Evolutionary conservation across 768 basidiomycete genomes (phyloP).

Genomic region (Boletus huronensis): DNA sequence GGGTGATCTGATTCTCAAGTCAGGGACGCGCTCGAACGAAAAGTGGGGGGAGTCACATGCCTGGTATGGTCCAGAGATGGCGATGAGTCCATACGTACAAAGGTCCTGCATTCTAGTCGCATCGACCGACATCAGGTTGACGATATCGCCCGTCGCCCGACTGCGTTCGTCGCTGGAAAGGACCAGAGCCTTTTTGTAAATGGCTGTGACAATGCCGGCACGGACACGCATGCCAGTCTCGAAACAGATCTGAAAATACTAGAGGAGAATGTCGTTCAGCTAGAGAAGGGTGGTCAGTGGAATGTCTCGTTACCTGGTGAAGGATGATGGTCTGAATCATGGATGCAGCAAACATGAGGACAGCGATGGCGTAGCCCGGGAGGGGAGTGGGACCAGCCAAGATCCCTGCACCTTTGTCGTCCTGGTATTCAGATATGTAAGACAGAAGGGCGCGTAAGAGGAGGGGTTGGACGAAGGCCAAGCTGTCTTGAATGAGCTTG

Average conservation of each 20-base stretch:
- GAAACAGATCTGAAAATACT: constrained; percentile 85
- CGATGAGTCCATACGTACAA: constrained; percentile 79
- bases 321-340: constrained; percentile 75
- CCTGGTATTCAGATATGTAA: constrained; percentile 80
- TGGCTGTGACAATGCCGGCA: constrained; percentile 78
- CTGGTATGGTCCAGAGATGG: constrained; percentile 84
- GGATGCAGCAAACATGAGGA: constrained; percentile 77
- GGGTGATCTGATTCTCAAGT: constrained; percentile 51
- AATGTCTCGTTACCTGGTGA: constrained; percentile 56
- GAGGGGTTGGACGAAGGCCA: constrained; percentile 86
- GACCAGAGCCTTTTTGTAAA: constrained; percentile 83
- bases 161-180: constrained; percentile 83
- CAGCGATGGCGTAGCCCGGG: constrained; percentile 74
- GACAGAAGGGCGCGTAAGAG: constrained; percentile 73
- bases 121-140: constrained; percentile 91
- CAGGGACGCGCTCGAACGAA: not conserved
- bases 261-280: not conserved
- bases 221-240: constrained; percentile 93
- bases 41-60: constrained; percentile 32
- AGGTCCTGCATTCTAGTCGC: constrained; percentile 76
- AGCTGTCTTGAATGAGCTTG: constrained; percentile 75
- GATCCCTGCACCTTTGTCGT: constrained; percentile 33
- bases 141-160: constrained; percentile 86
- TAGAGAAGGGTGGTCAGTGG: not conserved
- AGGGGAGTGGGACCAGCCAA: constrained; percentile 35